Evolutionary conservation across 2,329 filamentous ascomycete genomes (phyloP), one percentile per base, ranked within the genome.

Genomic region (Colletotrichum sp.): DNA sequence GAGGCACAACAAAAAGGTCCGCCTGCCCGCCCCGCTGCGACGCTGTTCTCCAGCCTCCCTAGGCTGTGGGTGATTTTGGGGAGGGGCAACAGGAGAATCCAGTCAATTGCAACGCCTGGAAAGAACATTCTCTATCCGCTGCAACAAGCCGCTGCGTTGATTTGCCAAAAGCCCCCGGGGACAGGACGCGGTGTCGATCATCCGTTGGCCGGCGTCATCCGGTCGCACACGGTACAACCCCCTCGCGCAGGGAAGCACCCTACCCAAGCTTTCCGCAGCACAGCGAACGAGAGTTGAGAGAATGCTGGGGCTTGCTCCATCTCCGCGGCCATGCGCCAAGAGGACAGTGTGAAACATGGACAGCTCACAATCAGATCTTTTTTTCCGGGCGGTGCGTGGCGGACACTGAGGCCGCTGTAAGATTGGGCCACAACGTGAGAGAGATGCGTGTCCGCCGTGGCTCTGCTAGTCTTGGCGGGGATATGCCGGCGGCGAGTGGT

Each of bases 381-480:
- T 36, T 30, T 49, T 3, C 39, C 21, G 57, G 68, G 9, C 21
- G 39, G 60, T 12, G 63, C 67, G 32, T n/a, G 59, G 15, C 21
- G 10, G 16, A 24, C 28, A 28, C 18, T 15, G n/a, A 49, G 59
- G 32, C 34, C 65, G 24, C 16, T 62, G 24, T 7, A 5, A 21
- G 44, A 24, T 39, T 16, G 32, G 10, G 52, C 26, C 21, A 52
- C 15, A 16, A 8, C 32, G n/a, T 13, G 24, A 4, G 36, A 15
- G 36, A 16, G 13, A 70, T 69, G 70, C 70, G 74, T 69, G 72
- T 75, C 1, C 62, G n/a, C 44, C 39, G 74, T 74, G 74, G 74
- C 74, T 74, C 74, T 76, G 70, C 49, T 39, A 15, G 32, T 36
- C 74, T 76, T 76, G 74, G 74, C 74, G 74, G 70, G 57, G 59